A percentile compares a stretch with the other conserved stretches of the same genome.
phyloP scores from a whole-genome alignment of 2,329 filamentous ascomycete genomes.

The Rhinocladiella mackenziei region DNA sequence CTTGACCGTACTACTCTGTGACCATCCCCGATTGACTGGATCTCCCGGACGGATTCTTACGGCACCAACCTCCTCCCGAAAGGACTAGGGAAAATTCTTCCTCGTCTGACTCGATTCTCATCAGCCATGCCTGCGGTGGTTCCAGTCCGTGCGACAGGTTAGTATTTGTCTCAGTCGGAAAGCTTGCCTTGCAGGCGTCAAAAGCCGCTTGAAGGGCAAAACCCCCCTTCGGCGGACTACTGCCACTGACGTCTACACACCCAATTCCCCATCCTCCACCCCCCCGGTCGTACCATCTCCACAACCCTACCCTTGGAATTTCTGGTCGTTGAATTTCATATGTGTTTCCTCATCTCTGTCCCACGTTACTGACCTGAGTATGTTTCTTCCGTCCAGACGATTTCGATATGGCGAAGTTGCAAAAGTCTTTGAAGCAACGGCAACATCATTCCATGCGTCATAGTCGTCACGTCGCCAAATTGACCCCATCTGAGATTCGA shows the following conservation, averaged over 20 bases:
- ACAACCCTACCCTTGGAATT: slow-evolving; percentile 5
- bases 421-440: slow-evolving; percentile 28
- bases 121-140: slow-evolving; percentile 20
- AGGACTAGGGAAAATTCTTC: neutral
- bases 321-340: slow-evolving; percentile 1
- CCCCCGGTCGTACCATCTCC: slow-evolving; percentile 11
- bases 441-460: slow-evolving; percentile 23
- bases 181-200: slow-evolving; percentile 19
- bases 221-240: too few relatives aligned
- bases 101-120: slow-evolving; percentile 5
- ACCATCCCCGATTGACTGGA: neutral
- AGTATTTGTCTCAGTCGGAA: slow-evolving; percentile 18
- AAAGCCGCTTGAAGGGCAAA: too few relatives aligned
- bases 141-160: slow-evolving; percentile 14
- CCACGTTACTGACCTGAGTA: slow-evolving; percentile 13
- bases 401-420: slow-evolving; percentile 30
- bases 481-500: slow-evolving; percentile 29
- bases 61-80: slow-evolving; percentile 3
- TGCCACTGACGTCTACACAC: slow-evolving; percentile 8
- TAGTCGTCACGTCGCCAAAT: slow-evolving; percentile 25
- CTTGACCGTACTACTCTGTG: neutral
- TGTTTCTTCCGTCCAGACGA: slow-evolving; percentile 19
- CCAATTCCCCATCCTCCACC: slow-evolving; percentile 4
- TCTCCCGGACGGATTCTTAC: slow-evolving; percentile 4
- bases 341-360: slow-evolving; percentile 11